Evolutionary conservation across 306 rosid genomes (phyloP), one percentile per base, ranked within the genome.

Genomic region (Ormosia semicastrata): DNA sequence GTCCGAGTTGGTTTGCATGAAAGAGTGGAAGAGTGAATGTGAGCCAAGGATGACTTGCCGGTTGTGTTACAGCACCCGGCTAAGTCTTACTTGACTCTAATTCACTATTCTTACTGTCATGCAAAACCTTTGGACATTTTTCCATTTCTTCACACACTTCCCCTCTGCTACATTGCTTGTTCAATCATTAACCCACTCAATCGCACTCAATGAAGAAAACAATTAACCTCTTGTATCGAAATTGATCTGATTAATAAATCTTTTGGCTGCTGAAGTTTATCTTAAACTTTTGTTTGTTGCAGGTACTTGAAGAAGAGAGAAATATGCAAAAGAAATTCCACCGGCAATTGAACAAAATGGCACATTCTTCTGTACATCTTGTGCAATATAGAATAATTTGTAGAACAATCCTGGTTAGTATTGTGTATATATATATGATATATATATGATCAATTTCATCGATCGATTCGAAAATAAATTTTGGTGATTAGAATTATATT

Each of bases 31-130:
- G 5, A 32, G 69, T 11, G 29, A 10, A 40, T 81, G 15, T 81
- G 85, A 65, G 85, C 70, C 75, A 74, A 74, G 85, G 69, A 81
- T 81, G 80, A 54, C 80, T 80, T 71, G 78, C 56, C 72, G 84
- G 84, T 18, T 44, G 33, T 33, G 0, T 6, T 14, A n/a, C 8
- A 33, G 4, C 57, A 14, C 0, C n/a, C 34, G 60, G 70, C 12
- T 2, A 43, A 58, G 78, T 80, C 84, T 1, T 71, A 0, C 44
- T 46, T 71, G 72, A 47, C 5, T 71, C 73, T 43, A 46, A 17
- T 46, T 44, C 43, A 0, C 84, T 58, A 13, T 43, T 58, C 53
- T 69, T 33, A 40, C 59, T 69, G 39, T 8, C 33, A 68, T 67
- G 72, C 62, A 36, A 77, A 39, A 49, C 13, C 14, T 43, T 54